Percentiles rank a stretch among this genome's conserved stretches.
These are phyloP conservation scores for Vigna hirtella DNA, from an alignment of 306 rosid species.

Conservation along the genomic window DNA sequence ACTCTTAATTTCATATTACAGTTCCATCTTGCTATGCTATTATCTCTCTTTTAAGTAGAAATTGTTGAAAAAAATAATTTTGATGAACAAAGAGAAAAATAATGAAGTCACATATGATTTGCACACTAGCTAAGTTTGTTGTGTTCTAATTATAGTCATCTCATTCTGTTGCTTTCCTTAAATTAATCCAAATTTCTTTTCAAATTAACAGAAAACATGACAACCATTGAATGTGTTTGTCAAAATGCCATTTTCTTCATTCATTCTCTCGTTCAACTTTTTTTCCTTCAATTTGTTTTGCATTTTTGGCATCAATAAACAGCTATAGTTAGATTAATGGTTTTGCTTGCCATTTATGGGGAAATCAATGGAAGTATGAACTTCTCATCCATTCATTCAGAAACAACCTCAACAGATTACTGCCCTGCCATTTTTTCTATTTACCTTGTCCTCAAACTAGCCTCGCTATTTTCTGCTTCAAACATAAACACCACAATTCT, in stretches of 20 bases:
- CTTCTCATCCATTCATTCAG: conserved; percentile 56
- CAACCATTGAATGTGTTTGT: conserved; percentile 25
- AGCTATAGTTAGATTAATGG: conserved; percentile 44
- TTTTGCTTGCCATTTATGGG: conserved; percentile 43
- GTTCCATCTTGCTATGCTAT: too few species aligned
- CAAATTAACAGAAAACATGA: conserved; percentile 24
- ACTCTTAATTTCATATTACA: too few species aligned
- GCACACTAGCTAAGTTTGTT: not conserved
- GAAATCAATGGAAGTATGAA: conserved; percentile 18
- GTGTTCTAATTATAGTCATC: conserved; percentile 47
- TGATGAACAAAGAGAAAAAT: too few species aligned
- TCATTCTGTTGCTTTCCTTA: conserved; percentile 40
- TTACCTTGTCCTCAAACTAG: conserved; percentile 2
- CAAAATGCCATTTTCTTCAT: conserved; percentile 23
- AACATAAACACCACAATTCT: conserved; percentile 49
- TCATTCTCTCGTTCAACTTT: not conserved
- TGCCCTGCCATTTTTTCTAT: not conserved
- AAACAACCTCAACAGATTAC: conserved; percentile 43
- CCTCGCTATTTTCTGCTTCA: conserved; percentile 45
- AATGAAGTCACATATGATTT: too few species aligned
- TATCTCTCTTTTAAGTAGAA: too few species aligned
- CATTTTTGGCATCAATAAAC: conserved; percentile 18
- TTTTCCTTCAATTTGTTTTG: conserved; percentile 33
- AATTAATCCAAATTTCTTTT: conserved; percentile 35
- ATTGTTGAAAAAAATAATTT: too few species aligned